These are phyloP conservation scores for Podospora anserina DNA, from an alignment of 495 filamentous ascomycete genomes.

Conservation along the genomic window DNA sequence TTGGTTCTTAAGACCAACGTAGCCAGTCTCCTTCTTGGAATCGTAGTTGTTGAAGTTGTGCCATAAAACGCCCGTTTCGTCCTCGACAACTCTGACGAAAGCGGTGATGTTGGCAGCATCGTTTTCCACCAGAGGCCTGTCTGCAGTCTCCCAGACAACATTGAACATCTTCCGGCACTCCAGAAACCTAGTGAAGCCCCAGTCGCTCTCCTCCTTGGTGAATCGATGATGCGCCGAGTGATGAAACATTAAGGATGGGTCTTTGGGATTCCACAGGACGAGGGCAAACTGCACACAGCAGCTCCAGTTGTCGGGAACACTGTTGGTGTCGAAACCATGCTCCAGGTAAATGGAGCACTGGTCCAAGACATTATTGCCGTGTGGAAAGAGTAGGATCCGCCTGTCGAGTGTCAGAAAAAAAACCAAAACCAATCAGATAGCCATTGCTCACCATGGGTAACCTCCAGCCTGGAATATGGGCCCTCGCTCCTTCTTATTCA, in stretches of 20 bases:
- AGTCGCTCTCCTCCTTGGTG: constrained; percentile 94
- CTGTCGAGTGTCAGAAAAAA: constrained; percentile 43
- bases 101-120: constrained; percentile 84
- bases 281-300: constrained; percentile 94
- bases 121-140: constrained; percentile 83
- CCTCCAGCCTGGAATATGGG: constrained; percentile 84
- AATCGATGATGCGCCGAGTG: constrained; percentile 83
- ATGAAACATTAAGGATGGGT: constrained; percentile 70
- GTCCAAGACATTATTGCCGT: constrained; percentile 80
- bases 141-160: constrained; percentile 54
- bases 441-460: constrained; percentile 67
- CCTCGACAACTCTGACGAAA: constrained; percentile 90
- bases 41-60: constrained; percentile 98
- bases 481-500: constrained; percentile 76
- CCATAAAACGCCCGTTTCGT: constrained; percentile 98
- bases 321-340: constrained; percentile 70
- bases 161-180: constrained; percentile 81
- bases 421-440: not conserved
- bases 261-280: constrained; percentile 89
- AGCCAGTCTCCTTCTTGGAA: constrained; percentile 97
- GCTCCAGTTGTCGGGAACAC: constrained; percentile 80
- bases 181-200: constrained; percentile 93
- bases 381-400: constrained; percentile 93
- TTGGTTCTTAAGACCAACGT: constrained; percentile 95
- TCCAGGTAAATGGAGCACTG: constrained; percentile 94